Evolutionary conservation across 106 monocot species (phyloP).

Genomic region (Allium sativum): DNA sequence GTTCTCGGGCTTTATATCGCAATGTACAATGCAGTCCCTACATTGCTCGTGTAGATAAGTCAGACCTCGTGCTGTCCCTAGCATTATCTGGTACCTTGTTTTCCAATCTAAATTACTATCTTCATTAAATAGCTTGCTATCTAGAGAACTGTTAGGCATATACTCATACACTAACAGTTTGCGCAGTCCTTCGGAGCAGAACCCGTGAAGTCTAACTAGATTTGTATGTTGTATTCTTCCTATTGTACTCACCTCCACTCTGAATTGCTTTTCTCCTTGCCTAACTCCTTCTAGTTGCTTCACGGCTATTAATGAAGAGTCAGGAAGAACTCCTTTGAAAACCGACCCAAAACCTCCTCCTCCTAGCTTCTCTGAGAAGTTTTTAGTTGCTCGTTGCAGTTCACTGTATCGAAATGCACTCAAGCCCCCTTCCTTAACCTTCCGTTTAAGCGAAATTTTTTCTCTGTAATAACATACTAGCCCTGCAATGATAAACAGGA

Average conservation of each 20-base stretch:
- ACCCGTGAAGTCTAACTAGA: background rate
- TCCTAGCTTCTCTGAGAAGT: conserved; percentile 1
- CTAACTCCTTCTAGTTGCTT: background rate
- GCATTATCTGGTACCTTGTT: background rate
- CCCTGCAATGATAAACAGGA: background rate
- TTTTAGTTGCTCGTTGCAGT: background rate
- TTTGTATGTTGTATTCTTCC: conserved; percentile 2
- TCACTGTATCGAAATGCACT: conserved; percentile 5
- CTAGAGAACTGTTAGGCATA: conserved; percentile 1
- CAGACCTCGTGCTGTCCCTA: conserved; percentile 4
- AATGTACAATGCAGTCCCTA: conserved; percentile 1
- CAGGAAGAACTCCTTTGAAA: background rate
- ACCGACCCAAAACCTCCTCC: conserved; percentile 3
- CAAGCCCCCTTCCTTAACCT: conserved; percentile 4
- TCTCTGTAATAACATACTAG: too few species aligned
- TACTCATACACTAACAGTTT: conserved; percentile 1
- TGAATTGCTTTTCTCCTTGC: conserved; percentile 6
- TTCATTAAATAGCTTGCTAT: background rate
- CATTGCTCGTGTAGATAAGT: conserved; percentile 7
- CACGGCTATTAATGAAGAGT: background rate
- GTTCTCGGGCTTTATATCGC: conserved; percentile 5
- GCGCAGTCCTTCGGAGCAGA: background rate
- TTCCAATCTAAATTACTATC: background rate
- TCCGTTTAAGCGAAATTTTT: background rate
- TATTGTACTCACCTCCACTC: conserved; percentile 1